Evolutionary conservation across 2,329 filamentous ascomycete species (phyloP).

Genomic region (Orbilia blumenaviensis): DNA sequence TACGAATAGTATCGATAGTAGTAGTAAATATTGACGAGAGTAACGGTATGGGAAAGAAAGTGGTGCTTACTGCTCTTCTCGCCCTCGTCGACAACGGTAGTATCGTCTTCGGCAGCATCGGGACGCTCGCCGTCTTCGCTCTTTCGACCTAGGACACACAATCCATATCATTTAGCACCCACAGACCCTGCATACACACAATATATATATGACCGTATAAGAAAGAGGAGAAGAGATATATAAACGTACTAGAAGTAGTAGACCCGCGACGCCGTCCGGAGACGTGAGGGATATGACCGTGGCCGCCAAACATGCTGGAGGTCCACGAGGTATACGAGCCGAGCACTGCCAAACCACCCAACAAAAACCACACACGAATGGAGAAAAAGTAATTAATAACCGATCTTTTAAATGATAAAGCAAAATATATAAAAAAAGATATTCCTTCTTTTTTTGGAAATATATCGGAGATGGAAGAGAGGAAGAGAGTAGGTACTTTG

Average conservation of each 20-base stretch:
- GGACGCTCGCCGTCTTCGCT: slow-evolving; percentile 52
- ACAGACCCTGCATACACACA: too few relatives aligned
- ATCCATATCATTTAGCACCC: too few relatives aligned
- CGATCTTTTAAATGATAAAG: too few relatives aligned
- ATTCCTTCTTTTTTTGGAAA: too few relatives aligned
- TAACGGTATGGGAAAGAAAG: neutral
- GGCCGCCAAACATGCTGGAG: slow-evolving; percentile 53
- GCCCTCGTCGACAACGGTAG: slow-evolving; percentile 58
- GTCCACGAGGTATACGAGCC: slow-evolving; percentile 49
- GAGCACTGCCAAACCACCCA: too few relatives aligned
- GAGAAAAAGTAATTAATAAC: too few relatives aligned
- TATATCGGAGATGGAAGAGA: too few relatives aligned
- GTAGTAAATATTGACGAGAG: too few relatives aligned
- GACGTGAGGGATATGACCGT: slow-evolving; percentile 51
- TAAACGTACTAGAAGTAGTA: slow-evolving; percentile 40
- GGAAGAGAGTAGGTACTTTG: too few relatives aligned
- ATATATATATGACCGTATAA: neutral
- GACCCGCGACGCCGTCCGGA: slow-evolving; percentile 46
- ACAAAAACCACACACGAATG: too few relatives aligned
- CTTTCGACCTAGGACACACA: slow-evolving; percentile 55
- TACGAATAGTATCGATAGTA: too few relatives aligned
- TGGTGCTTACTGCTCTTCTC: slow-evolving; percentile 57
- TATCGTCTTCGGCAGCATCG: slow-evolving; percentile 55
- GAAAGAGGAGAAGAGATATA: neutral
- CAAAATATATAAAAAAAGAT: too few relatives aligned